phyloP scores from a whole-genome alignment of 2,329 filamentous ascomycete species.

The Tolypocladium endophyticum region DNA sequence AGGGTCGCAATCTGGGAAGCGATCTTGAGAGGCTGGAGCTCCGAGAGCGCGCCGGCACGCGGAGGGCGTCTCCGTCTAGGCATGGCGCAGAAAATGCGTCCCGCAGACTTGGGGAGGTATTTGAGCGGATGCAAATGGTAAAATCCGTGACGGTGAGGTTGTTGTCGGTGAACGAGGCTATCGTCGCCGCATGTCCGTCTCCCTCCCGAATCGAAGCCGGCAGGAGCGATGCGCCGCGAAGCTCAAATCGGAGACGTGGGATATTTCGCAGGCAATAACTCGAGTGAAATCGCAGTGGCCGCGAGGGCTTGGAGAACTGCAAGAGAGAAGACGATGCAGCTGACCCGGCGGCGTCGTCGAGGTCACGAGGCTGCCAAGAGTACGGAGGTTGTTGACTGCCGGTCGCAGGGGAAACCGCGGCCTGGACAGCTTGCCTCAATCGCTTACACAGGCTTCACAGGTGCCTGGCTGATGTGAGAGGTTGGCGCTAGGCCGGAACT shows the following conservation, averaged over 20 bases:
- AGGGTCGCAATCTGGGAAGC: conserved; percentile 47
- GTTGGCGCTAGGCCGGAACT: not conserved
- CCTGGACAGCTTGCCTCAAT: not conserved
- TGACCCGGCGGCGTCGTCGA: not conserved
- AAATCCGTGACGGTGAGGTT: not conserved
- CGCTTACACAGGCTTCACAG: not conserved
- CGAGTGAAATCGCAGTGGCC: not conserved
- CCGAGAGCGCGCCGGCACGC: conserved; percentile 47
- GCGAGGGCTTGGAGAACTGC: not conserved
- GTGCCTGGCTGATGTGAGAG: not conserved
- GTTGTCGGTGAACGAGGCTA: not conserved
- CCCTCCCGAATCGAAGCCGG: not conserved
- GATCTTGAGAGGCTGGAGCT: conserved; percentile 51
- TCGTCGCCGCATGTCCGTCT: not conserved
- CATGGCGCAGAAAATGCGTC: conserved; percentile 23
- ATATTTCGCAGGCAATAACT: not conserved
- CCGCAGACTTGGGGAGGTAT: not conserved
- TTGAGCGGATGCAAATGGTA: too few relatives aligned
- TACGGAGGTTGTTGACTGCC: not conserved
- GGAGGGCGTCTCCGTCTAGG: conserved; percentile 46
- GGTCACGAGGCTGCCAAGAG: not conserved
- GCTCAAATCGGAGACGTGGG: not conserved
- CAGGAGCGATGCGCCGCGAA: not conserved
- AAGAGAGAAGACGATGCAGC: not conserved
- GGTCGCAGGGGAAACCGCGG: not conserved